Evolutionary conservation across 257 asterid genomes (phyloP).

Genomic region (Capsicum chinense): DNA sequence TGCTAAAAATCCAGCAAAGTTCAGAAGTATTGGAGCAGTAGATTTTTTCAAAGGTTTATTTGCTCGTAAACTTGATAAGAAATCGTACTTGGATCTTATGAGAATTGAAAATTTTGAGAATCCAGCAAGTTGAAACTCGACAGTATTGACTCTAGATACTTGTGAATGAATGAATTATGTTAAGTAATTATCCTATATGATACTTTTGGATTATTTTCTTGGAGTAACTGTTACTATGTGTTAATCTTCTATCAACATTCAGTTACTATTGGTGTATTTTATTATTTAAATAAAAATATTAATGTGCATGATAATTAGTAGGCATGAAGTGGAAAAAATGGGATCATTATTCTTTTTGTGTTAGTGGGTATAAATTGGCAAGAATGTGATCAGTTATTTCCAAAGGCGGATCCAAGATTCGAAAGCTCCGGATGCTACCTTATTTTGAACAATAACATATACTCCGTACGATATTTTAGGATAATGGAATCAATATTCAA

Average conservation of each 20-base stretch:
- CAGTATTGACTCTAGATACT: background rate
- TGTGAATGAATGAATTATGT: background rate
- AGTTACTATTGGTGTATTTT: background rate
- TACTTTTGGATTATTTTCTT: background rate
- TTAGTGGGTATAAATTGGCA: too few species aligned
- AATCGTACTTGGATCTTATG: constrained; percentile 50
- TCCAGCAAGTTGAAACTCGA: background rate
- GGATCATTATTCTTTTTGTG: too few species aligned
- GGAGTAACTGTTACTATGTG: background rate
- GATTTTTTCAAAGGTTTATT: constrained; percentile 43
- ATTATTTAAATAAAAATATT: too few species aligned
- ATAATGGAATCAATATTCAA: too few species aligned
- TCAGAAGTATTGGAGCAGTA: constrained; percentile 38
- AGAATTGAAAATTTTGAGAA: constrained; percentile 35
- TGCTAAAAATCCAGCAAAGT: constrained; percentile 49
- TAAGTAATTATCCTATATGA: background rate
- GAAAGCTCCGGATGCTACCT: too few species aligned
- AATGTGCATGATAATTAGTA: too few species aligned
- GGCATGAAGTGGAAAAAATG: too few species aligned
- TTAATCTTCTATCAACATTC: background rate
- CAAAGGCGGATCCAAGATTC: too few species aligned
- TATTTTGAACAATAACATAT: too few species aligned
- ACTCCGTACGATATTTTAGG: too few species aligned
- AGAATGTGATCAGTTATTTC: too few species aligned
- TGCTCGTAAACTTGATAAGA: constrained; percentile 50